phyloP scores from a whole-genome alignment of 1,284 basidiomycete species.

The Sphaerobolus stellatus region DNA sequence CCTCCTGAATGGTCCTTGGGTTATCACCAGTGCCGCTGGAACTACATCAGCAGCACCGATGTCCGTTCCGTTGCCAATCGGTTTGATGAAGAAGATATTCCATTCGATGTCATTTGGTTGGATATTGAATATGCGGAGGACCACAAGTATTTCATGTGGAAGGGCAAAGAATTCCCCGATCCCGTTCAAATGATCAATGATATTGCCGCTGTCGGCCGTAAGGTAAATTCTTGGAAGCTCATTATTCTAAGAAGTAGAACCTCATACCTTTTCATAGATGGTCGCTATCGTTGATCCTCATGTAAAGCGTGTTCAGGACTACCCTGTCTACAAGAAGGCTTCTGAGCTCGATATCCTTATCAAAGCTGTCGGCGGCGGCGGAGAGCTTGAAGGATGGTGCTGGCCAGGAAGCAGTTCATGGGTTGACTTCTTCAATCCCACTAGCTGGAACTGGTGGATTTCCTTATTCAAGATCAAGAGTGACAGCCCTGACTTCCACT shows the following conservation, averaged over 20 bases:
- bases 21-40: slow-evolving; percentile 99
- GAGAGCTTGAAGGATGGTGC: slow-evolving; percentile 97
- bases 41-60: slow-evolving; percentile 91
- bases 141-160: slow-evolving; percentile 98
- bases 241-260: no score
- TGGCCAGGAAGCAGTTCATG: slow-evolving; percentile 95
- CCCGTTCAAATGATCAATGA: slow-evolving; percentile 92
- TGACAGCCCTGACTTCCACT: slow-evolving; percentile 55
- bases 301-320: slow-evolving; percentile 79
- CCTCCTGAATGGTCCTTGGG: slow-evolving; percentile 91
- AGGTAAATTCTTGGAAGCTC: no score
- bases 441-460: slow-evolving; percentile 90
- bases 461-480: slow-evolving; percentile 70
- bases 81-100: slow-evolving; percentile 93
- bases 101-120: slow-evolving; percentile 97
- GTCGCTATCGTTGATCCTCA: slow-evolving; percentile 98
- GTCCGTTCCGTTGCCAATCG: slow-evolving; percentile 82
- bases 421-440: slow-evolving; percentile 97
- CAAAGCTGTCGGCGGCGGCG: slow-evolving; percentile 74
- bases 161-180: slow-evolving; percentile 88
- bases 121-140: slow-evolving; percentile 96
- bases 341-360: slow-evolving; percentile 80
- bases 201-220: slow-evolving; percentile 82
- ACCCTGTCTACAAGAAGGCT: slow-evolving; percentile 86
- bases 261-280: slow-evolving; percentile 61